These are phyloP conservation scores for Phytophthora tubulina DNA, from an alignment of 352 stramenopile species.

Conservation along the genomic window DNA sequence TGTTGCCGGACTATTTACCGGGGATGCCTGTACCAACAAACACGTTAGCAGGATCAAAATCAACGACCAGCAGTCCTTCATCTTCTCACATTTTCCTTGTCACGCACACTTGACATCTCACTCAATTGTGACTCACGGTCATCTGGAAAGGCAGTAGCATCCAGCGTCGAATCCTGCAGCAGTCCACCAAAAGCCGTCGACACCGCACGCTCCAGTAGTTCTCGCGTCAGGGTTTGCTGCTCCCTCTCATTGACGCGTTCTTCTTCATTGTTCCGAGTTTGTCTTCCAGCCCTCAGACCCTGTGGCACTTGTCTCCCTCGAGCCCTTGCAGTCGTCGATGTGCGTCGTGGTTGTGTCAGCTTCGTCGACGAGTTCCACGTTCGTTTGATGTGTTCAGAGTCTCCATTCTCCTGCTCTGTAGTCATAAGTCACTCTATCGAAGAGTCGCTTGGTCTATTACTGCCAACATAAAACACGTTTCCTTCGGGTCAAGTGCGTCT, in stretches of 20 bases:
- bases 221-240: constrained; percentile 44
- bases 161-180: constrained; percentile 34
- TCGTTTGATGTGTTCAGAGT: constrained; percentile 21
- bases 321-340: background rate
- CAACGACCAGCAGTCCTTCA: background rate
- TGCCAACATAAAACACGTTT: background rate
- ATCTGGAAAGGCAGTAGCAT: constrained; percentile 32
- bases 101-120: constrained; percentile 27
- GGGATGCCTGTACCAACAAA: constrained; percentile 2
- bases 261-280: background rate
- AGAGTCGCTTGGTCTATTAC: constrained; percentile 26
- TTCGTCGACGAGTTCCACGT: constrained; percentile 68
- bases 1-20: constrained; percentile 5
- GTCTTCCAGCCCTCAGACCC: background rate
- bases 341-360: constrained; percentile 22
- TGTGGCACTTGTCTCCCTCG: background rate
- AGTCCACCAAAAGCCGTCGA: constrained; percentile 52
- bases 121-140: constrained; percentile 28
- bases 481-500: background rate
- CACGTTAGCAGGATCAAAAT: background rate
- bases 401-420: constrained; percentile 17
- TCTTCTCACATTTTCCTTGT: constrained; percentile 41
- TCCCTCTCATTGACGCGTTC: constrained; percentile 13
- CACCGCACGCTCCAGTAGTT: constrained; percentile 69
- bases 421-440: constrained; percentile 19